Base-by-base conservation (phyloP, 495 filamentous ascomycete species). In the Corynascus novoguineensis region DNA sequence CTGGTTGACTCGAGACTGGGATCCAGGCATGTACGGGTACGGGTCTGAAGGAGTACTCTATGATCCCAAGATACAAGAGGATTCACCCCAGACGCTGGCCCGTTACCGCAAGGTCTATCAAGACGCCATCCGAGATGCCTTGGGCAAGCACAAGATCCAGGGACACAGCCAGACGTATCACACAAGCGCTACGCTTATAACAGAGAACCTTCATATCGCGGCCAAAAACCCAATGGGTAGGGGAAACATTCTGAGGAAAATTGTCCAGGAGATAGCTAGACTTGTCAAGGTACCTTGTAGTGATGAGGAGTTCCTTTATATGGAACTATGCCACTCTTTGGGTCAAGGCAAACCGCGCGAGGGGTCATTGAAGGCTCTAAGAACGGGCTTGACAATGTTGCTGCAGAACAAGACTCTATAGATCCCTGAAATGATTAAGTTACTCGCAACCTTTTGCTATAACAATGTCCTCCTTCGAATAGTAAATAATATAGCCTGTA, bases 1-100 rank as follows among this genome's bases (percentile, higher is more conserved):
- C 37, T 53, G 50, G 50, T 42, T 53, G 50, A 53, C 37, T 4
- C 50, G 50, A 31, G 50, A 53, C 37, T 53, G 50, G 37, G 37
- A 53, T 32, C 50, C 50, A n/a, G 50, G 35, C 2, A 53, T 53
- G 50, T 42, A 42, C 37, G 50, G 37, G n/a, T 42, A 53, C 27
- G 50, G 25, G n/a, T 41, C 24, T 27, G 50, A 32, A 24, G 50
- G 50, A 15, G 37, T 53, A 2, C 48, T 50, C 11, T 22, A 31
- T 25, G 25, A 53, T 21, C 10, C 24, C 24, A 25, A 42, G 27
- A 53, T 42, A 37, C 31, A 37, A 35, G 50, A 53, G 50, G 35
- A 31, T 22, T 53, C n/a, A 37, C 50, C 50, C 40, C 31, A 42
- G 25, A 42, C 37, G 50, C 31, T 42, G 25, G 25, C 24, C 14